Conservation (phyloP, 257 asterid genomes). For the Solanum pennellii region DNA sequence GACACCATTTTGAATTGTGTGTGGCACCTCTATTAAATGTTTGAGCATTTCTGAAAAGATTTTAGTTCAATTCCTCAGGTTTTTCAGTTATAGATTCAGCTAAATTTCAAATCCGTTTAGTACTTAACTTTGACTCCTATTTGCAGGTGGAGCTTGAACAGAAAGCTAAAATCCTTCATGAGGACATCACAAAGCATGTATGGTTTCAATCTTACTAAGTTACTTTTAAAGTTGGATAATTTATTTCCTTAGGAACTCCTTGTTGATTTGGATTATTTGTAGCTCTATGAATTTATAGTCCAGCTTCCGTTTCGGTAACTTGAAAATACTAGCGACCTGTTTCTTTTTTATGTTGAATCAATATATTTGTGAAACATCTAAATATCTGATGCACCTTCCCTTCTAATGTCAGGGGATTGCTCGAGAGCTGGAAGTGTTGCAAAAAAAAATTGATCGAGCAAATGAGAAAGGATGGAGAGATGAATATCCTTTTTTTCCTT, state of each 20-base stretch:
- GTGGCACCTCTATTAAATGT: not conserved
- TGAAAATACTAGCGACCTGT: not conserved
- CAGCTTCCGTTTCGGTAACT: not conserved
- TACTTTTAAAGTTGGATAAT: not conserved
- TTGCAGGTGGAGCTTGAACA: constrained; percentile 62
- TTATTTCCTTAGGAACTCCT: not conserved
- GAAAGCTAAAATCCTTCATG: constrained; percentile 62
- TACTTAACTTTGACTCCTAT: not conserved
- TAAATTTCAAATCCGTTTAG: not conserved
- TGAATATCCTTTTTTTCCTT: constrained; percentile 59
- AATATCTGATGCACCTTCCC: not conserved
- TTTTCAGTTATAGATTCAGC: not conserved
- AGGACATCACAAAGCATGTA: constrained; percentile 69
- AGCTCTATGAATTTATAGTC: not conserved
- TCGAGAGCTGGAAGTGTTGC: constrained; percentile 45
- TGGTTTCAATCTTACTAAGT: not conserved
- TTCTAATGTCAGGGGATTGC: constrained; percentile 48
- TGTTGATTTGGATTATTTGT: not conserved
- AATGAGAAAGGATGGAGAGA: constrained; percentile 84
- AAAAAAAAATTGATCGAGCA: constrained; percentile 36
- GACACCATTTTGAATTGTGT: not conserved
- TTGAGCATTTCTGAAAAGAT: not conserved
- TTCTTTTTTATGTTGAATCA: not conserved
- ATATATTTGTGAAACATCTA: not conserved
- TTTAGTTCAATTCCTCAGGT: not conserved